Conservation (phyloP, 2,329 filamentous ascomycete species). For the Colletotrichum cuscutae region DNA sequence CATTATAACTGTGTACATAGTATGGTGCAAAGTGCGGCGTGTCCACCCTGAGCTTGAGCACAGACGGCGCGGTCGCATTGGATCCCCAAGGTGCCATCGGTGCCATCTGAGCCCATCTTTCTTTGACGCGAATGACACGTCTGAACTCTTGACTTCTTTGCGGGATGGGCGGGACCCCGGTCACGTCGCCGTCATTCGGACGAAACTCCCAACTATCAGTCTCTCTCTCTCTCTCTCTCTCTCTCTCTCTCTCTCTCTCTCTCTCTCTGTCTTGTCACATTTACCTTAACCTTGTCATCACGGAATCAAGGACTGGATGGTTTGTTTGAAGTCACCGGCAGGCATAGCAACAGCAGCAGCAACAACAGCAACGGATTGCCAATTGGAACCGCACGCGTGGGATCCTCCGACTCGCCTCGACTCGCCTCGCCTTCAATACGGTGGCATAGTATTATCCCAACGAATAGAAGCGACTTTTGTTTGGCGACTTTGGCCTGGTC, state of each 20-base stretch:
- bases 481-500: not conserved
- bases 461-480: not conserved
- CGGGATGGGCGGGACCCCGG: not conserved
- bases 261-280: not conserved
- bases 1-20: too few species aligned
- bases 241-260: too few species aligned
- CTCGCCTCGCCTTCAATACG: not conserved
- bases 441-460: not conserved
- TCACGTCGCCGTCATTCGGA: not conserved
- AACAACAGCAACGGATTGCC: not conserved
- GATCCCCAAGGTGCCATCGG: not conserved
- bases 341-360: not conserved
- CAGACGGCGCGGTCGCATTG: not conserved
- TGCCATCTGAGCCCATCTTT: not conserved
- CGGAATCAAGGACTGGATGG: not conserved
- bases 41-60: not conserved
- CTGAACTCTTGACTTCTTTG: not conserved
- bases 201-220: not conserved
- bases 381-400: not conserved
- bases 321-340: not conserved
- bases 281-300: not conserved
- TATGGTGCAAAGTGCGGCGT: too few species aligned
- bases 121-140: not conserved
- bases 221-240: too few species aligned
- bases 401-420: constrained; percentile 6